Evolutionary conservation across 768 basidiomycete genomes (phyloP).

Genomic region (Nidularia sp.): DNA sequence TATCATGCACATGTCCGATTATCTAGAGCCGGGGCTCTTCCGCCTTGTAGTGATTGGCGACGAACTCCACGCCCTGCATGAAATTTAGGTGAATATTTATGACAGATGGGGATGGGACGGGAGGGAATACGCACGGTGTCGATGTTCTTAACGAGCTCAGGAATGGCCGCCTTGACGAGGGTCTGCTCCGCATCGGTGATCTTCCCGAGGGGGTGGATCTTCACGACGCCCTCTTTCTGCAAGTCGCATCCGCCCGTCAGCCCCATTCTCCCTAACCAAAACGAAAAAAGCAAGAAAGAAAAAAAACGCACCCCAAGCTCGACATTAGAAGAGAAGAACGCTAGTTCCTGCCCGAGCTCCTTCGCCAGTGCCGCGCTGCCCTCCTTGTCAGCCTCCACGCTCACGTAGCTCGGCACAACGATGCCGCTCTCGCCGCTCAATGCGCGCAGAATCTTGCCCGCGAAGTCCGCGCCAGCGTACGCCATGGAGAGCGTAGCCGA

Average conservation of each 20-base stretch:
- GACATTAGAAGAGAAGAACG: conserved; percentile 87
- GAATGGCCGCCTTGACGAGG: conserved; percentile 78
- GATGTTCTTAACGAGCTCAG: conserved; percentile 75
- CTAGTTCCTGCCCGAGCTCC: conserved; percentile 72
- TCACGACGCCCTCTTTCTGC: conserved; percentile 78
- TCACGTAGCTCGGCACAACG: conserved; percentile 80
- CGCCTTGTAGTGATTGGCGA: no score
- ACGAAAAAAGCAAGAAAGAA: neutral
- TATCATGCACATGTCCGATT: no score
- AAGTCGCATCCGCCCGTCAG: neutral
- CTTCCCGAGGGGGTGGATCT: conserved; percentile 77
- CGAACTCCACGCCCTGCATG: no score
- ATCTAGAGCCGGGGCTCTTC: no score
- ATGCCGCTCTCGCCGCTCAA: conserved; percentile 86
- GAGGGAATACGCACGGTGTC: conserved; percentile 39
- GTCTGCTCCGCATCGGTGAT: conserved; percentile 67
- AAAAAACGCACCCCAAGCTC: conserved; percentile 73
- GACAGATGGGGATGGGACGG: no score
- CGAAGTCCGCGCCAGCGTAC: conserved; percentile 89
- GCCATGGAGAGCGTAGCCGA: conserved; percentile 98
- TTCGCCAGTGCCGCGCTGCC: conserved; percentile 73
- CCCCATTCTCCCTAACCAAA: neutral
- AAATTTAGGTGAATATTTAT: no score
- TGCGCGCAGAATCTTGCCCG: conserved; percentile 77
- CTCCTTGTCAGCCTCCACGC: conserved; percentile 64